Percentiles rank a stretch among this genome's conserved stretches.
These are phyloP conservation scores for Spergularia azorica DNA, from an alignment of 179 eudicot genomes.

Conservation along the genomic window DNA sequence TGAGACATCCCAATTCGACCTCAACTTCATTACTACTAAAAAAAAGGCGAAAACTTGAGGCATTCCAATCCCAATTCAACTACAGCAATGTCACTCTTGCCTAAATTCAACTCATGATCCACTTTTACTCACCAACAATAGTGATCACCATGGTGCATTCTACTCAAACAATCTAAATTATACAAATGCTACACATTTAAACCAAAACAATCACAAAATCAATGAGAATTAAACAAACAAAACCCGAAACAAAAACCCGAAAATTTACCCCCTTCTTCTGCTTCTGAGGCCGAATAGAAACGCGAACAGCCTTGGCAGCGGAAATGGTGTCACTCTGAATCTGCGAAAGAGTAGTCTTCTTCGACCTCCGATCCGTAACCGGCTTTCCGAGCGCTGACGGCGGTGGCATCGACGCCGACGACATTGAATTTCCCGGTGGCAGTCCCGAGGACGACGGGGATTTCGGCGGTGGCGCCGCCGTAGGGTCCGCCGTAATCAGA, in stretches of 20 bases:
- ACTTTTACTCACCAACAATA: not conserved
- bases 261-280: constrained; percentile 64
- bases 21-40: not conserved
- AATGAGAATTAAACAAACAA: not conserved
- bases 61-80: not conserved
- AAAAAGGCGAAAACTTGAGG: constrained; percentile 1
- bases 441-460: constrained; percentile 18
- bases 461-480: constrained; percentile 41
- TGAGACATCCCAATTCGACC: not conserved
- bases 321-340: constrained; percentile 94
- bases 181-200: not conserved
- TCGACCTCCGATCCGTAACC: constrained; percentile 60
- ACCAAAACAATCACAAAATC: not conserved
- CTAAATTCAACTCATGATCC: constrained; percentile 6
- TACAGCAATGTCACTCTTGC: not conserved
- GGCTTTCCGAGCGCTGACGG: constrained; percentile 43
- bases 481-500: constrained; percentile 80
- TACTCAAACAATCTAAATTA: not conserved
- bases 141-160: not conserved
- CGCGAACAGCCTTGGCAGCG: constrained; percentile 92
- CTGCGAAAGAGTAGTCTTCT: constrained; percentile 72
- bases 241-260: not conserved
- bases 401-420: constrained; percentile 35
- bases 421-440: constrained; percentile 32
- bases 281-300: constrained; percentile 77